Conservation (phyloP, 139 green algal species). For the Parachlorella kessleri region DNA sequence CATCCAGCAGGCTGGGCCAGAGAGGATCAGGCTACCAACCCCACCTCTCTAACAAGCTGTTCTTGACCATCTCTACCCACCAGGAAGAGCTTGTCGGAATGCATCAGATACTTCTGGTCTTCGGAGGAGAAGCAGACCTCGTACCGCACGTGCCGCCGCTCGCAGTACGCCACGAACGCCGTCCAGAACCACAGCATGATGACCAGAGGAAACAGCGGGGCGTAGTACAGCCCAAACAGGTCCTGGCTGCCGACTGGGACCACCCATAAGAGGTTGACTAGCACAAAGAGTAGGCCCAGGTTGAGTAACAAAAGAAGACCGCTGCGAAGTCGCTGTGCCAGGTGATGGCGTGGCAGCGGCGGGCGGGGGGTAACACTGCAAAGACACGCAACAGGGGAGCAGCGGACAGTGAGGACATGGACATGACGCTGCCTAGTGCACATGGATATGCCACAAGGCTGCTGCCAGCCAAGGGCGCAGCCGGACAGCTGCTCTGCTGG, state of each 20-base stretch:
- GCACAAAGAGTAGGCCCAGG: background rate
- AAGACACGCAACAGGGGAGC: background rate
- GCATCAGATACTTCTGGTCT: slow-evolving; percentile 62
- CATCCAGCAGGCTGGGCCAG: no score
- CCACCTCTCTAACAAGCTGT: no score
- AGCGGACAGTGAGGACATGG: no score
- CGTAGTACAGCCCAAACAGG: slow-evolving; percentile 68
- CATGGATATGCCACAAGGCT: no score
- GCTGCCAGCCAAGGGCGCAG: no score
- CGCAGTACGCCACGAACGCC: slow-evolving; percentile 59
- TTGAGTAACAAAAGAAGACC: background rate
- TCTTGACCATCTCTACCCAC: slow-evolving; percentile 13
- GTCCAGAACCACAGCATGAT: slow-evolving; percentile 84
- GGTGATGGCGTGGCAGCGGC: background rate
- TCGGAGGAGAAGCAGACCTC: slow-evolving; percentile 67
- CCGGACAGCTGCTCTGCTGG: no score
- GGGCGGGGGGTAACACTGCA: background rate
- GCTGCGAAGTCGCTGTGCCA: background rate
- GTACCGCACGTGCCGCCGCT: slow-evolving; percentile 58
- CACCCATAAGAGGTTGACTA: background rate
- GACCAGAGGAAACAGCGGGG: slow-evolving; percentile 70
- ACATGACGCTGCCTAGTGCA: no score
- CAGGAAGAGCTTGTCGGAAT: slow-evolving; percentile 38
- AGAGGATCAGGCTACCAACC: no score
- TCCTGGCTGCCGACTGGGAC: background rate